These are phyloP conservation scores for Acanthamoeba lugdunensis DNA, from an alignment of 208 protist species.

Conservation along the genomic window DNA sequence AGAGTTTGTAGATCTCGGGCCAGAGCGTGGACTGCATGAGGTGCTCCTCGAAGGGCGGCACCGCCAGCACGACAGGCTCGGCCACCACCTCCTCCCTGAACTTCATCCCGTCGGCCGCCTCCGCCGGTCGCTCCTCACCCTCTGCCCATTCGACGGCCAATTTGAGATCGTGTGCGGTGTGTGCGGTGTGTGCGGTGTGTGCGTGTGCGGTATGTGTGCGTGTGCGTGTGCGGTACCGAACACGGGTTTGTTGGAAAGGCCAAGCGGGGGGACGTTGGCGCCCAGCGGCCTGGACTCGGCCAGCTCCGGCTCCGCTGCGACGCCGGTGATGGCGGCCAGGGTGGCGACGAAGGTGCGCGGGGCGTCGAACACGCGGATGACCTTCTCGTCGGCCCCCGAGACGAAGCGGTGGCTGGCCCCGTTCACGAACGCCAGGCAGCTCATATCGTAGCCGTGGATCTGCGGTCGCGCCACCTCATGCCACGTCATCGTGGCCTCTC, in stretches of 20 bases:
- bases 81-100: background rate
- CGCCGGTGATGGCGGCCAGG: slow-evolving; percentile 73
- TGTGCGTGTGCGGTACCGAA: background rate
- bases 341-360: slow-evolving; percentile 80
- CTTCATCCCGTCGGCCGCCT: background rate
- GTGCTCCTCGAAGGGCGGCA: slow-evolving; percentile 85
- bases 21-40: slow-evolving; percentile 86
- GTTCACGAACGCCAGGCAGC: slow-evolving; percentile 79
- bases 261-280: slow-evolving; percentile 84
- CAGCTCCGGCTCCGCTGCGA: slow-evolving; percentile 4
- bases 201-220: too few species aligned
- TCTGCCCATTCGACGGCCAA: background rate
- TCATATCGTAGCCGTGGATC: slow-evolving; percentile 87
- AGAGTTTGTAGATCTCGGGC: slow-evolving; percentile 86
- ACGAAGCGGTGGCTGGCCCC: slow-evolving; percentile 73
- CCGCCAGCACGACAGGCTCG: slow-evolving; percentile 68
- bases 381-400: slow-evolving; percentile 86
- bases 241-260: slow-evolving; percentile 86
- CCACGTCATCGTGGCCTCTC: slow-evolving; percentile 73
- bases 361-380: slow-evolving; percentile 82
- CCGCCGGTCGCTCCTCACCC: slow-evolving; percentile 63
- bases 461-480: slow-evolving; percentile 85
- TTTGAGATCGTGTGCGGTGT: background rate
- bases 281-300: slow-evolving; percentile 41
- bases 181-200: background rate